Conservation (phyloP, 257 asterid species). For the Forsythia suspensa region DNA sequence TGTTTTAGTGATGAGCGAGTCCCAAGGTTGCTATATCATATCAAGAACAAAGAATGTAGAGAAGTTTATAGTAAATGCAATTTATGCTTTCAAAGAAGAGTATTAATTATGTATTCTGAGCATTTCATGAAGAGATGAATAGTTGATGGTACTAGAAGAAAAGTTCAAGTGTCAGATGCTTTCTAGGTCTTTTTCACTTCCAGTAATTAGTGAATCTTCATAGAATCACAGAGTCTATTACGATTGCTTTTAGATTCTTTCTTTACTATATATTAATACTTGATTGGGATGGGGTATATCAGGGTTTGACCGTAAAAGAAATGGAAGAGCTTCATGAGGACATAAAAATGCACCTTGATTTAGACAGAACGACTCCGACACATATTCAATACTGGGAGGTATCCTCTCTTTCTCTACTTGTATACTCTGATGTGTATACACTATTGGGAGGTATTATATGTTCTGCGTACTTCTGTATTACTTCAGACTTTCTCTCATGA, state of each 20-base stretch:
- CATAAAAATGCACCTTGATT: slow-evolving; percentile 89
- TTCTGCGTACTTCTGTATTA: slow-evolving; percentile 14
- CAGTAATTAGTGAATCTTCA: neutral
- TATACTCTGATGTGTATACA: neutral
- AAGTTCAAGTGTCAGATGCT: neutral
- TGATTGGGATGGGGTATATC: slow-evolving; percentile 20
- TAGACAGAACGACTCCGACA: slow-evolving; percentile 82
- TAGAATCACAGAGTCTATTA: neutral
- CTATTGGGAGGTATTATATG: neutral
- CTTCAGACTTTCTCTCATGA: neutral
- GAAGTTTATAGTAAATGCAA: neutral
- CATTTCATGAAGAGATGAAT: no score
- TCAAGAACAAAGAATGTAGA: neutral
- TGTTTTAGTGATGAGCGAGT: no score
- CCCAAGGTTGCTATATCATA: neutral
- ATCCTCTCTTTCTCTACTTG: slow-evolving; percentile 5
- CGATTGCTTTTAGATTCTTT: slow-evolving; percentile 5
- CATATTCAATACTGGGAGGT: slow-evolving; percentile 92
- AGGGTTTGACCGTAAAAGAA: slow-evolving; percentile 87
- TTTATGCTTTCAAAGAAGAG: no score
- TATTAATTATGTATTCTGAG: no score
- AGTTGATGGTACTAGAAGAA: no score
- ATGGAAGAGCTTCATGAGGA: slow-evolving; percentile 94
- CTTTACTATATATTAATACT: slow-evolving; percentile 26
- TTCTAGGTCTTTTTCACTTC: neutral